These are phyloP conservation scores for Pseudonitzschia multiseries DNA, from an alignment of 108 stramenopile species.

Conservation along the genomic window DNA sequence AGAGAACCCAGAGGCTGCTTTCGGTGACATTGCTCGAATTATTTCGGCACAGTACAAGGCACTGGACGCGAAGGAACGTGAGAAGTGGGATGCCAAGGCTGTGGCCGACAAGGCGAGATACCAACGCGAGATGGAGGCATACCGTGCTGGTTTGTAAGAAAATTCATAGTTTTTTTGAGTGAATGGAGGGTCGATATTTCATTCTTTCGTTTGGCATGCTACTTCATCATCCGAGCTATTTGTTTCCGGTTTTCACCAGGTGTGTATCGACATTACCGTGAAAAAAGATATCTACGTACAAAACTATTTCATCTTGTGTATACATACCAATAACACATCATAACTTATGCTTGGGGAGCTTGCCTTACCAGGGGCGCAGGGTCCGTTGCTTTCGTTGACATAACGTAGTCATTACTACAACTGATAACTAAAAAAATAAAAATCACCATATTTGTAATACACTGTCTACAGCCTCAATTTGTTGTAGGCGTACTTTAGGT, in stretches of 20 bases:
- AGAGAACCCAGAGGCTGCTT: slow-evolving; percentile 67
- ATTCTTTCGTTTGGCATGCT: slow-evolving; percentile 10
- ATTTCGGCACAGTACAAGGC: slow-evolving; percentile 77
- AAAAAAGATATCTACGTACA: not conserved
- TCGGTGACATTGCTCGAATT: slow-evolving; percentile 72
- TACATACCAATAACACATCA: not conserved
- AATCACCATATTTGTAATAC: slow-evolving; percentile 7
- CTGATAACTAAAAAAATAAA: not conserved
- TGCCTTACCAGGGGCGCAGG: slow-evolving; percentile 15
- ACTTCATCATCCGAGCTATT: slow-evolving; percentile 10
- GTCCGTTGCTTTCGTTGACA: slow-evolving; percentile 11
- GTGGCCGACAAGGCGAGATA: slow-evolving; percentile 71
- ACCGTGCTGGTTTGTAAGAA: slow-evolving; percentile 28
- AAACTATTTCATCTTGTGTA: not conserved
- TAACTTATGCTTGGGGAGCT: slow-evolving; percentile 10
- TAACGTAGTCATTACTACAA: slow-evolving; percentile 7
- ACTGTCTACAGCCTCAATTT: not conserved
- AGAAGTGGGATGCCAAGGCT: slow-evolving; percentile 73
- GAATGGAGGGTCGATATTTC: not conserved
- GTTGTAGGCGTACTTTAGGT: too few relatives aligned
- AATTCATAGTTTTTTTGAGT: not conserved
- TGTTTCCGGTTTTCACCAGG: slow-evolving; percentile 6
- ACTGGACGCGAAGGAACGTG: slow-evolving; percentile 55
- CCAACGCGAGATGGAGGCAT: slow-evolving; percentile 56
- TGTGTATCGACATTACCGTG: not conserved